Percentiles rank a stretch among this genome's conserved stretches.
Evolutionary conservation across 1,139 yeast species (phyloP).

Genomic region (Sugiyamaella pinicola): DNA sequence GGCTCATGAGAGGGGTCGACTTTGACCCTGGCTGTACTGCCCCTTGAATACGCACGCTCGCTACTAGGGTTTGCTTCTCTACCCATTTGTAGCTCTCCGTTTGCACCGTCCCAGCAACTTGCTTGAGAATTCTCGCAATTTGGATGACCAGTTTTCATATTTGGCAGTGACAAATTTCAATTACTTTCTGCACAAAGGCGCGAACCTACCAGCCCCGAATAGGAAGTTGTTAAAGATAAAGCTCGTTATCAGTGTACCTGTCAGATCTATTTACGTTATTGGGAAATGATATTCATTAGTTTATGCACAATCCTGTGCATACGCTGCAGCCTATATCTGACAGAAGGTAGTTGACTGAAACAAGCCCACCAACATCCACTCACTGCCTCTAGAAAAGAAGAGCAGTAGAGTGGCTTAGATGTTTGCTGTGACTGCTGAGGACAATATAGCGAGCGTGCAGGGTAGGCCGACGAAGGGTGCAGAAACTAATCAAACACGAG

Average conservation of each 20-base stretch:
- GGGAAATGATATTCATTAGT: constrained; percentile 2
- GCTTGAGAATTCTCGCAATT: background rate
- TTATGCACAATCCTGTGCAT: background rate
- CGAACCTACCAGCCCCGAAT: background rate
- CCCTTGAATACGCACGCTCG: background rate
- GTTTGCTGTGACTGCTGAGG: too few relatives aligned
- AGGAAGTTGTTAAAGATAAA: background rate
- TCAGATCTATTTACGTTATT: constrained; percentile 1
- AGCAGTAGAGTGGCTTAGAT: too few relatives aligned
- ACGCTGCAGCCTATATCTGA: background rate
- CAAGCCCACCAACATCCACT: too few relatives aligned
- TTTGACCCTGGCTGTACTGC: background rate
- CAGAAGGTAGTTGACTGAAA: background rate
- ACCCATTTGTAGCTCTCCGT: background rate
- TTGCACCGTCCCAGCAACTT: background rate
- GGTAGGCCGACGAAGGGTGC: too few relatives aligned
- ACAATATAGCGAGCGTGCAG: too few relatives aligned
- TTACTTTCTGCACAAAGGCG: constrained; percentile 3
- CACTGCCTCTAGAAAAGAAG: too few relatives aligned
- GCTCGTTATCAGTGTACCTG: constrained; percentile 10
- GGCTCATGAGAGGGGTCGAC: background rate
- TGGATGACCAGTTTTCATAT: constrained; percentile 13
- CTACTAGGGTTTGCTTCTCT: background rate
- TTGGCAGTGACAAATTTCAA: constrained; percentile 1
- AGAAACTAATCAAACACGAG: too few relatives aligned